Percentiles rank a stretch among this genome's conserved stretches.
Evolutionary conservation across 306 rosid species (phyloP).

Genomic region (Malus sieversii): DNA sequence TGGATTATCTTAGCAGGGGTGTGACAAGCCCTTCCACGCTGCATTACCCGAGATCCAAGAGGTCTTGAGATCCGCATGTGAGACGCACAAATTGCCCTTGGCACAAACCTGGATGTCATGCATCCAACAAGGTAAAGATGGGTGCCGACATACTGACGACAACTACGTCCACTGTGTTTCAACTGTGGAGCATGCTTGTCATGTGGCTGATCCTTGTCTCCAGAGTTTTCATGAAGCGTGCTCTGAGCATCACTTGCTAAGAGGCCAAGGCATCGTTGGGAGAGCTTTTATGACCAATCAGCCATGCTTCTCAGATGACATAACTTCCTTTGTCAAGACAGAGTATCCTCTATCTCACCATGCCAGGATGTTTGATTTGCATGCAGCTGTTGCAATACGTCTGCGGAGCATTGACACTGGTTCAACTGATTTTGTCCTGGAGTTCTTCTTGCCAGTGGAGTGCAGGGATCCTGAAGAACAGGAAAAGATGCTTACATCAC

Average conservation of each 20-base stretch:
- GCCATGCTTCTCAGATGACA: constrained; percentile 69
- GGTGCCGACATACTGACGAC: constrained; percentile 73
- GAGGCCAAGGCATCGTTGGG: constrained; percentile 88
- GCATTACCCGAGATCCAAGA: constrained; percentile 67
- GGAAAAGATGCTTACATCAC: constrained; percentile 65
- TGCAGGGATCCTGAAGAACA: constrained; percentile 71
- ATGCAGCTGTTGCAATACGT: constrained; percentile 83
- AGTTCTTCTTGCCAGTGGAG: constrained; percentile 82
- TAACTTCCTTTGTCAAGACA: constrained; percentile 56
- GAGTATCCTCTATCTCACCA: constrained; percentile 90
- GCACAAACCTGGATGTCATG: constrained; percentile 94
- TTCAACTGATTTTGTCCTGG: constrained; percentile 72
- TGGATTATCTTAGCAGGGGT: constrained; percentile 41
- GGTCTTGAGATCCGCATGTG: constrained; percentile 72
- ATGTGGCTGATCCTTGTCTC: constrained; percentile 48
- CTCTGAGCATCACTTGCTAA: constrained; percentile 93
- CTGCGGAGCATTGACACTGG: constrained; percentile 60
- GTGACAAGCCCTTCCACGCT: constrained; percentile 46
- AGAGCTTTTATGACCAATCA: constrained; percentile 75
- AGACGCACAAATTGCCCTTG: constrained; percentile 71
- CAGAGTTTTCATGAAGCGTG: constrained; percentile 81
- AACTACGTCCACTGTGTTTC: constrained; percentile 67
- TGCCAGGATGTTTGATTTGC: constrained; percentile 65
- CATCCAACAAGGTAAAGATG: constrained; percentile 68
- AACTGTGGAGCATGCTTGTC: constrained; percentile 86